Conservation (phyloP, 2,329 filamentous ascomycete genomes). For the Hypoxylon sp. region DNA sequence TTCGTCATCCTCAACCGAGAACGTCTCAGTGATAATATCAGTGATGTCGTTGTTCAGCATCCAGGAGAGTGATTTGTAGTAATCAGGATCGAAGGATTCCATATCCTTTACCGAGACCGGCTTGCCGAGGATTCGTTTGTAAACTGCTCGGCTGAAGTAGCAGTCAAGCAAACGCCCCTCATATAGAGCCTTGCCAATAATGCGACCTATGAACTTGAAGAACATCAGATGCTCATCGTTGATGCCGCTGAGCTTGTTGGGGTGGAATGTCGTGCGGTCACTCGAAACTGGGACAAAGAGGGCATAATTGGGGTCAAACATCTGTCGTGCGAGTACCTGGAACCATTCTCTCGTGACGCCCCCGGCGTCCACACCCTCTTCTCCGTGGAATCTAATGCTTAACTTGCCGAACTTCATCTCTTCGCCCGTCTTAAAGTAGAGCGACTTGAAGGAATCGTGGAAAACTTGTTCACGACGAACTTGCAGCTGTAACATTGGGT, state of each 20-base stretch:
- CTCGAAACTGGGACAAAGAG: conserved; percentile 97
- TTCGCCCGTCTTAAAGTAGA: conserved; percentile 96
- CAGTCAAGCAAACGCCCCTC: conserved; percentile 96
- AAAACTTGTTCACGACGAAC: conserved; percentile 96
- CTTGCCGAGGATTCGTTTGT: conserved; percentile 96
- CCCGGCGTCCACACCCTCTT: conserved; percentile 97
- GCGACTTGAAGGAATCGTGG: conserved; percentile 97
- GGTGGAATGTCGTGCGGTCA: conserved; percentile 98
- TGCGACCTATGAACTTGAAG: conserved; percentile 99
- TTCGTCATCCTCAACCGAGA: conserved; percentile 92
- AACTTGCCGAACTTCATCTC: conserved; percentile 99
- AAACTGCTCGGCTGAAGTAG: conserved; percentile 98
- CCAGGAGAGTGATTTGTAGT: conserved; percentile 99
- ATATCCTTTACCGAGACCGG: conserved; percentile 98
- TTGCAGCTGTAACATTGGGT: conserved; percentile 83
- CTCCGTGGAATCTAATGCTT: conserved; percentile 96
- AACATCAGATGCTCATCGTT: conserved; percentile 97
- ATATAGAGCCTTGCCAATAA: conserved; percentile 98
- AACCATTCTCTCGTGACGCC: conserved; percentile 99
- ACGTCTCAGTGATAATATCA: conserved; percentile 96
- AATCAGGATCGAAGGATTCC: conserved; percentile 98
- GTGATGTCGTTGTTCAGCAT: conserved; percentile 99
- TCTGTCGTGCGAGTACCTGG: conserved; percentile 94
- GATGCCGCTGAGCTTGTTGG: conserved; percentile 92
- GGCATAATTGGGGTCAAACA: conserved; percentile 99